phyloP scores from a whole-genome alignment of 257 asterid species.

The Solanum microdontum region DNA sequence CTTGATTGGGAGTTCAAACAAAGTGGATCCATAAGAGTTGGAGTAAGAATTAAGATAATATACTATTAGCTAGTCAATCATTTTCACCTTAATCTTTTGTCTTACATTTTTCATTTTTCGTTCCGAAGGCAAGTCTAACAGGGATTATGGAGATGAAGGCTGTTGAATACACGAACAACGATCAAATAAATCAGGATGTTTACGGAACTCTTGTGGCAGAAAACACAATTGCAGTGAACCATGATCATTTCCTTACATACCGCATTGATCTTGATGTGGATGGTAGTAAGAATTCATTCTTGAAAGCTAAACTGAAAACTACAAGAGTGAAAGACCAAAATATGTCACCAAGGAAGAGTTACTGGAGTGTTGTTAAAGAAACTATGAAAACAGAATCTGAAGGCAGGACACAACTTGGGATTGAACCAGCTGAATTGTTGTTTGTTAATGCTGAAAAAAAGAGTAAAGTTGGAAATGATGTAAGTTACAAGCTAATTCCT shows the following conservation, averaged over 20 bases:
- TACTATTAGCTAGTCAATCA: background rate
- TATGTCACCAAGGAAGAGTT: constrained; percentile 54
- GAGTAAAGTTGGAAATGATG: constrained; percentile 39
- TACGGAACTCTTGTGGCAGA: constrained; percentile 51
- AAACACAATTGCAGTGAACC: constrained; percentile 39
- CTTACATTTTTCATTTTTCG: background rate
- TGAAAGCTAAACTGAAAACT: constrained; percentile 33
- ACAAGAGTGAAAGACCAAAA: background rate
- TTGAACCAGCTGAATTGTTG: constrained; percentile 28
- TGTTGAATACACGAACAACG: constrained; percentile 12
- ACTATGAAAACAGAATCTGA: constrained; percentile 35
- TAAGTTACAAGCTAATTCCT: constrained; percentile 40
- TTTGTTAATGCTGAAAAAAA: constrained; percentile 43
- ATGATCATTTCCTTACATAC: constrained; percentile 48
- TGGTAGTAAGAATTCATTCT: constrained; percentile 33
- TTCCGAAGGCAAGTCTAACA: constrained; percentile 39
- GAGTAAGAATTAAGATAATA: constrained; percentile 24
- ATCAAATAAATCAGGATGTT: constrained; percentile 12
- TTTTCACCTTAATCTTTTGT: background rate
- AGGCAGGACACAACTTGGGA: constrained; percentile 25
- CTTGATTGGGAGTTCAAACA: constrained; percentile 81
- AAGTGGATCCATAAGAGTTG: constrained; percentile 55
- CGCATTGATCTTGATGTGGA: constrained; percentile 69
- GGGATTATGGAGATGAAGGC: constrained; percentile 53
- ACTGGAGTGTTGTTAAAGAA: constrained; percentile 41